phyloP scores from a whole-genome alignment of 192 early-diverging fungal species.

The Coemansia sp. region DNA sequence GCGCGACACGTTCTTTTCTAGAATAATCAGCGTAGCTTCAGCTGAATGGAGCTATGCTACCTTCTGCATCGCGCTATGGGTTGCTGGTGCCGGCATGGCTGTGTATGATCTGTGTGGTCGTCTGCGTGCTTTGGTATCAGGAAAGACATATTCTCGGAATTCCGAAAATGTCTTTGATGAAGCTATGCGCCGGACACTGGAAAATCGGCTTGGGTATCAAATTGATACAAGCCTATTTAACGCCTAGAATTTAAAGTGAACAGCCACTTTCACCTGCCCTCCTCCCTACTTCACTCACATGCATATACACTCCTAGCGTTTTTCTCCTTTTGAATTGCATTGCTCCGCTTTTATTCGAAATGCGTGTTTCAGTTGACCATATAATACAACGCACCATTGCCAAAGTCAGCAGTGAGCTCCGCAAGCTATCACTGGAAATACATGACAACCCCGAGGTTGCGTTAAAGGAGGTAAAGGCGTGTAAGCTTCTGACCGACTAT shows the following conservation, averaged over 20 bases:
- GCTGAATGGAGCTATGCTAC: constrained; percentile 46
- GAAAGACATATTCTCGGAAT: constrained; percentile 37
- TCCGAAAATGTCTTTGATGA: constrained; percentile 79
- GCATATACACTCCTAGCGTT: background rate
- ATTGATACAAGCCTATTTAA: constrained; percentile 77
- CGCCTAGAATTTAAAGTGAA: constrained; percentile 44
- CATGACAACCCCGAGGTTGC: constrained; percentile 63
- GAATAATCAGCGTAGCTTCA: constrained; percentile 6
- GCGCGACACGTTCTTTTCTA: constrained; percentile 18
- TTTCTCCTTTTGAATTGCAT: background rate
- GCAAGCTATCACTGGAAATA: constrained; percentile 44
- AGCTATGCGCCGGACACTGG: constrained; percentile 62
- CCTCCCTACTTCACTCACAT: background rate
- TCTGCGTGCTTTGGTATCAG: constrained; percentile 10
- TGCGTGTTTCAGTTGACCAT: constrained; percentile 21
- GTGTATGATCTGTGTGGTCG: constrained; percentile 34
- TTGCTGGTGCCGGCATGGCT: constrained; percentile 48
- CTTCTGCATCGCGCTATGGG: constrained; percentile 49
- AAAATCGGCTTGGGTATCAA: constrained; percentile 74
- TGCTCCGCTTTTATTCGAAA: background rate
- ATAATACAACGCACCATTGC: constrained; percentile 21
- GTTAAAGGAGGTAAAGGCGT: constrained; percentile 60
- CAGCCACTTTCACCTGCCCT: background rate
- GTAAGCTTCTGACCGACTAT: constrained; percentile 63
- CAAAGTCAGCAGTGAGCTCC: constrained; percentile 24